These are phyloP conservation scores for Kurtzmaniella cleridarum DNA, from an alignment of 805 yeast species.

Conservation along the genomic window DNA sequence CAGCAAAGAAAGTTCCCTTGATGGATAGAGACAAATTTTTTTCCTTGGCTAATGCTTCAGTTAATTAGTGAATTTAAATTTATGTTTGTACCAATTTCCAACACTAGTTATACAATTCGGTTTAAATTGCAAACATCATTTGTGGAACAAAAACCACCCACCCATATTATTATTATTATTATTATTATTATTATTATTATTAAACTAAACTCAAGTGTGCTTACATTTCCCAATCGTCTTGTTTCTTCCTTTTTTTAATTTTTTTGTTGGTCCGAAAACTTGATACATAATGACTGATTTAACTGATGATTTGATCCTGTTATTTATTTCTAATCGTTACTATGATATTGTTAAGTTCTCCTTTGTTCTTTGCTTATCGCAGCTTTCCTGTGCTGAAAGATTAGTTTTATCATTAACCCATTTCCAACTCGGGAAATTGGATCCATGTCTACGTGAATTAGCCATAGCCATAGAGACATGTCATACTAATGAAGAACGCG, in stretches of 20 bases:
- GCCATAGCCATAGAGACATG: constrained; percentile 21
- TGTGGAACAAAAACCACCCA: too few relatives aligned
- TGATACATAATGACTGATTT: background rate
- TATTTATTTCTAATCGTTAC: constrained; percentile 8
- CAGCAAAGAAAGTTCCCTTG: constrained; percentile 13
- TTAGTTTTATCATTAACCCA: constrained; percentile 14
- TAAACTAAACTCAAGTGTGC: too few relatives aligned
- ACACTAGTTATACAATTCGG: too few relatives aligned
- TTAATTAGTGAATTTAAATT: background rate
- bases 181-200: too few relatives aligned
- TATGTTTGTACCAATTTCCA: too few relatives aligned
- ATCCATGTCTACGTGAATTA: constrained; percentile 19
- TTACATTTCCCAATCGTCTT: too few relatives aligned
- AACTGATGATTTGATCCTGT: background rate
- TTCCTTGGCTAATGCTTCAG: constrained; percentile 10
- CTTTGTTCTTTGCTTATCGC: constrained; percentile 6
- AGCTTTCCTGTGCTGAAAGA: constrained; percentile 9
- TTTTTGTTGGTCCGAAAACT: background rate
- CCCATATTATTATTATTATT: too few relatives aligned
- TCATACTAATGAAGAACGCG: constrained; percentile 9
- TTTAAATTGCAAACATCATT: too few relatives aligned
- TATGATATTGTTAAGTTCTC: constrained; percentile 13
- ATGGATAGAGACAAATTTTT: constrained; percentile 12
- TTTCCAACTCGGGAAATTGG: constrained; percentile 18
- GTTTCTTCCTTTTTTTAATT: too few relatives aligned